phyloP scores from a whole-genome alignment of 768 basidiomycete genomes.

The Fibroporia radiculosa region DNA sequence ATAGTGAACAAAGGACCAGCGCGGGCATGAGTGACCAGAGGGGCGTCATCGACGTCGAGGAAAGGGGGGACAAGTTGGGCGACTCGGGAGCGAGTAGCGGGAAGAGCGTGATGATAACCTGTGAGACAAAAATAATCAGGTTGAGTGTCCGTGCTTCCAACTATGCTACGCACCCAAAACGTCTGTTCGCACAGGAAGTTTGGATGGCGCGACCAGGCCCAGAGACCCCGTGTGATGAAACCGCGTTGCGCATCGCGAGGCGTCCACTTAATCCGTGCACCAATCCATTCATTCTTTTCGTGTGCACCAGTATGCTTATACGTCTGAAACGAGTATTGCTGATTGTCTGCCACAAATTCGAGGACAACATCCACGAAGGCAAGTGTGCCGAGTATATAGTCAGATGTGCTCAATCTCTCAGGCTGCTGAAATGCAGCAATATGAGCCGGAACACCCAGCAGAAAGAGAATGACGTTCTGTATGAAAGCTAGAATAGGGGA shows the following conservation, averaged over 20 bases:
- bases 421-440: conserved; percentile 49
- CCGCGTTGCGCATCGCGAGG: conserved; percentile 67
- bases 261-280: conserved; percentile 60
- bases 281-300: conserved; percentile 49
- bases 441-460: conserved; percentile 57
- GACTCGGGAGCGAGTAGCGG: conserved; percentile 44
- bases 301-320: conserved; percentile 54
- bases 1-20: conserved; percentile 57
- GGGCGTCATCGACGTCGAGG: conserved; percentile 19
- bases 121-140: not conserved
- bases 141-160: not conserved
- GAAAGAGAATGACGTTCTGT: conserved; percentile 77
- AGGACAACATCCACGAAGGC: conserved; percentile 51
- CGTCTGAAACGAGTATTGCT: conserved; percentile 79
- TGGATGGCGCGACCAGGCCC: conserved; percentile 84
- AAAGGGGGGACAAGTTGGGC: conserved; percentile 16
- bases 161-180: conserved; percentile 59
- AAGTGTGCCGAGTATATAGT: conserved; percentile 51
- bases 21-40: conserved; percentile 44
- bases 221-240: conserved; percentile 79
- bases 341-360: conserved; percentile 87
- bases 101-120: conserved; percentile 66
- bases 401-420: conserved; percentile 43
- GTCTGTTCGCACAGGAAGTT: conserved; percentile 88
- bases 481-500: conserved; percentile 41